Percentiles rank a stretch among this genome's conserved stretches.
phyloP scores from a whole-genome alignment of 768 basidiomycete genomes.

The Psilocybe subaeruginosa region DNA sequence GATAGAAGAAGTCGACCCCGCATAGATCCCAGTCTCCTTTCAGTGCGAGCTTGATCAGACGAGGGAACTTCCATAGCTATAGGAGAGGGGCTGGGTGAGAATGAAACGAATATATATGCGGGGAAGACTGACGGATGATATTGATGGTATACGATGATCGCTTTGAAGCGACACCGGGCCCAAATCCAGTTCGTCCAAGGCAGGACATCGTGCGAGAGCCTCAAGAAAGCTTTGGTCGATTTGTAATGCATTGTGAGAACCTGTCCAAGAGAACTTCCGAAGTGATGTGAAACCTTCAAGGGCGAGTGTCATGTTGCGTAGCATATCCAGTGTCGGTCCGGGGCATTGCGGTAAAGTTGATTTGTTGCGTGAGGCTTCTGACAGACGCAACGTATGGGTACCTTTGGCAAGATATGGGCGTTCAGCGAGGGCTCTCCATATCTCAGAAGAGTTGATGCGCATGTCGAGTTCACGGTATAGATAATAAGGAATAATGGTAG shows the following conservation, averaged over 20 bases:
- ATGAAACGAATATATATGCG: background rate
- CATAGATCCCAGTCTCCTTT: conserved; percentile 3
- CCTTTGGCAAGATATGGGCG: conserved; percentile 26
- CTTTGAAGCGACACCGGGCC: conserved; percentile 2
- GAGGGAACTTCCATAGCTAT: conserved; percentile 14
- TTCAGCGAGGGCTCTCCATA: conserved; percentile 28
- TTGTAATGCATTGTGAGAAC: background rate
- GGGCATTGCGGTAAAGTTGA: background rate
- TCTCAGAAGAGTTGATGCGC: conserved; percentile 8
- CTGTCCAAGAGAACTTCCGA: conserved; percentile 13
- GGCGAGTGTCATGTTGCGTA: conserved; percentile 9
- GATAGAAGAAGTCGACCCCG: background rate
- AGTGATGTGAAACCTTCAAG: conserved; percentile 11
- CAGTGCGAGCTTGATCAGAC: conserved; percentile 12
- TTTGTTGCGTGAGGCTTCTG: background rate
- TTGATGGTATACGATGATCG: background rate
- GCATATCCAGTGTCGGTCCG: background rate
- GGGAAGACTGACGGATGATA: conserved; percentile 7
- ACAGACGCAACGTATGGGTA: conserved; percentile 19
- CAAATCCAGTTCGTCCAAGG: conserved; percentile 12
- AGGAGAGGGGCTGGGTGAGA: background rate
- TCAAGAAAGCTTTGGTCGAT: conserved; percentile 7
- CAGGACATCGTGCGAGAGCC: conserved; percentile 8
- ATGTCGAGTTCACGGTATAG: conserved; percentile 26
- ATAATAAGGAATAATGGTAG: conserved; percentile 26